Base-by-base conservation (phyloP, 345 rosid genomes). In the Sonneratia alba region DNA sequence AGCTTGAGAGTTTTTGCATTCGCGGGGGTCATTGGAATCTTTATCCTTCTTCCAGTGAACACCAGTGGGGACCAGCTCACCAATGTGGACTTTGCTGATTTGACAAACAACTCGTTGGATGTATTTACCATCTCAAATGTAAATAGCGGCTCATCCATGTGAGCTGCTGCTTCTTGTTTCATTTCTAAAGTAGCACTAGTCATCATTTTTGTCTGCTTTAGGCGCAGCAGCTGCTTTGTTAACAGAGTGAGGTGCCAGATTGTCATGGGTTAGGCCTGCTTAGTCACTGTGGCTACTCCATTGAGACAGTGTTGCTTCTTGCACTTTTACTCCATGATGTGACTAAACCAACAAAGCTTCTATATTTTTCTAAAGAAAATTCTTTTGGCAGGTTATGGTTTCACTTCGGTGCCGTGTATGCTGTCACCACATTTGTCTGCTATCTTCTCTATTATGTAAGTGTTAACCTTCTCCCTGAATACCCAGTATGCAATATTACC, bases 31-130 rank as follows among this genome's bases (percentile, higher is more conserved):
- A 86, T 94, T 68, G 99, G 99, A 72, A 70, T 87, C 78, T 85
- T 90, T 82, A 83, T 90, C 83, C 85, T 94, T 83, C 91, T 94
- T 78, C 99, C 99, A 73, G 88, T 94, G 59, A 88, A 94, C 79
- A 82, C 87, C 84, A 73, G 76, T 1, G 98, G 98, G 45, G 87
- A 82, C 80, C 86, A 84, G 75, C 86, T 94, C 69, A 59, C 68
- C 1, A 79, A 81, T 79, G 78, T 91, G 65, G 87, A 91, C 81
- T 91, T 90, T 40, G 73, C 70, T 15, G 88, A 91, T 78, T 81
- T 93, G 45, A 79, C 91, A 10, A 83, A 80, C 42, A 90, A 88
- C 74, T 91, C 97, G 14, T 78, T 91, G 88, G 98, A 94, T 77
- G 76, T 87, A 0, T 94, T 94, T 77, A 81, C 91, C 72, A 93